Base-by-base conservation (phyloP, 768 basidiomycete species). In the Boletus sp. region DNA sequence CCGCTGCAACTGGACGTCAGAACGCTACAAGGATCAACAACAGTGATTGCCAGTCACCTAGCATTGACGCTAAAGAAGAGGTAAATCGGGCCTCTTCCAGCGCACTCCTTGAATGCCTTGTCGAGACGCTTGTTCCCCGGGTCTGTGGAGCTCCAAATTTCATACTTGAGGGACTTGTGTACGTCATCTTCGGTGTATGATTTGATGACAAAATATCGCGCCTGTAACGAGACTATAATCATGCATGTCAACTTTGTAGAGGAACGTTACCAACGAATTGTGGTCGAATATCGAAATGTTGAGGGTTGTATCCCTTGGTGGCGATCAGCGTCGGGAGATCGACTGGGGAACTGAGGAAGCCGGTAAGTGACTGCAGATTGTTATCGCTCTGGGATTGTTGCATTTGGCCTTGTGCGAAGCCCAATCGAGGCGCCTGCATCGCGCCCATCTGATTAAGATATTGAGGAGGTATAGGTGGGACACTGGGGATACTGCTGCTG, bases 131-230 rank as follows among this genome's bases (percentile, higher is more conserved):
- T 97, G 70, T 99, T 99, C 2, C 97, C 97, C 1, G 94, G 90
- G 69, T 94, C 93, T 0, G 95, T 97, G 9, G 94, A 96, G 58
- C 92, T 93, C 95, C 95, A 97, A 48, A 98, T 97, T 72, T 96
- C 94, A 63, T 96, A 95, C 67, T 96, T 96, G 66, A 97, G 81
- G 15, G 92, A 95, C 73, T 99, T 99, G 76, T 98, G 96, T 1
- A 99, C 96, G 67, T 99, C 96, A 67, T 98, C 97, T 72, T 98
- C 96, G 1, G 97, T 98, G 75, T 95, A 99, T 0, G 93, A 96
- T 72, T 99, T 99, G 80, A 99, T 98, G 33, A 98, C 96, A 67
- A 98, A 98, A 76, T 81, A 98, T 15, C 95, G 82, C 4, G 96
- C 94, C 87, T 93, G 57, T 7, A 60, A 61, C 28, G 15, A 45